A percentile compares a stretch with the other conserved stretches of the same genome.
Evolutionary conservation across 495 filamentous ascomycete species (phyloP).

Genomic region (Xylaria sp.): DNA sequence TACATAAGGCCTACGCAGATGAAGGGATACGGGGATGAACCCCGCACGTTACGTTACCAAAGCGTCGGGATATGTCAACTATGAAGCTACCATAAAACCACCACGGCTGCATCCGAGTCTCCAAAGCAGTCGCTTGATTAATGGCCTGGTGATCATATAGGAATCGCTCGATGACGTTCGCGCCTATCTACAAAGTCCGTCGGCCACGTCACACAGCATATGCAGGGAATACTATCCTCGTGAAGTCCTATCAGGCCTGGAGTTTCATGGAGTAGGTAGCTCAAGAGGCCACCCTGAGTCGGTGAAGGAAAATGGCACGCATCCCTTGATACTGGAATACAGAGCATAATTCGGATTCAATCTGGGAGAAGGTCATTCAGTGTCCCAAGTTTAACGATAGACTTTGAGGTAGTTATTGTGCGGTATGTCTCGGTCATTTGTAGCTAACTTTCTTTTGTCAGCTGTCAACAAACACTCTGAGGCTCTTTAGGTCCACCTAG

Average conservation of each 20-base stretch:
- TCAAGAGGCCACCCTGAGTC: neutral
- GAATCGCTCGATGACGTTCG: neutral
- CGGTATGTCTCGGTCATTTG: neutral
- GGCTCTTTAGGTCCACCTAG: neutral
- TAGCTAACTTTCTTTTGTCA: neutral
- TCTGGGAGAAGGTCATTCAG: neutral
- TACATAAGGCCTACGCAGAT: neutral
- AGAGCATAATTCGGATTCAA: neutral
- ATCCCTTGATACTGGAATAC: neutral
- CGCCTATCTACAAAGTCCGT: neutral
- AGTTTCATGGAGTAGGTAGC: neutral
- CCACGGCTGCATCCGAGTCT: neutral
- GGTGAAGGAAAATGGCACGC: neutral
- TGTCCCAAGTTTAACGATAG: neutral
- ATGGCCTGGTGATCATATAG: neutral
- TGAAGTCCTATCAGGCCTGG: too few species aligned
- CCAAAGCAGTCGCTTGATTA: neutral
- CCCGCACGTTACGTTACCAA: neutral
- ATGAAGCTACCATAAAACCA: neutral
- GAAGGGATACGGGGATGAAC: neutral
- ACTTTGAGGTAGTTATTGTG: neutral
- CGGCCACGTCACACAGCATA: conserved; percentile 15
- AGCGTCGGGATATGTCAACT: conserved; percentile 5
- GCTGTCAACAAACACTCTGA: neutral
- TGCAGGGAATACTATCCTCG: neutral